Evolutionary conservation across 371 early-diverging fungal genomes (phyloP).

Genomic region (Rhizopus arrhizus): DNA sequence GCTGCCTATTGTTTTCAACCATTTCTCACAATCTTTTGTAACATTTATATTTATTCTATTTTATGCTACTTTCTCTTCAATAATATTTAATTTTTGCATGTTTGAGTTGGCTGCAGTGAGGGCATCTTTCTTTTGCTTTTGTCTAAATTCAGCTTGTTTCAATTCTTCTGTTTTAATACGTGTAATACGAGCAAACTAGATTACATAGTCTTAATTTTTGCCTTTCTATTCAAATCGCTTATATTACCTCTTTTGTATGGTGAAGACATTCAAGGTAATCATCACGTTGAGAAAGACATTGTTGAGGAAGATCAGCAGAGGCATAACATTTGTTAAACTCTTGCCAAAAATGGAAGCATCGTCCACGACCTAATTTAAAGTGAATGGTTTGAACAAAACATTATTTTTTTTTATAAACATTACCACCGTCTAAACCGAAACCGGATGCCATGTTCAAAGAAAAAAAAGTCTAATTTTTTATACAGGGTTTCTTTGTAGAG

Average conservation of each 20-base stretch:
- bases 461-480: constrained; percentile 9
- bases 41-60: neutral
- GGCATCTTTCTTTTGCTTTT: constrained; percentile 54
- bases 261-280: constrained; percentile 85
- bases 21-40: neutral
- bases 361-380: constrained; percentile 64
- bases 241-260: constrained; percentile 76
- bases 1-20: no score
- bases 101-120: constrained; percentile 61
- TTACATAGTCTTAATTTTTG: no score
- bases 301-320: constrained; percentile 67
- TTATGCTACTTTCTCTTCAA: constrained; percentile 40
- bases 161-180: constrained; percentile 61
- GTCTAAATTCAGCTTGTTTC: constrained; percentile 62
- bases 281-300: constrained; percentile 73
- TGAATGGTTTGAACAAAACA: neutral
- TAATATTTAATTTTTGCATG: constrained; percentile 59
- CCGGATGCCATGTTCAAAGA: constrained; percentile 48
- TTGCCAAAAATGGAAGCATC: constrained; percentile 85
- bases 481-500: neutral
- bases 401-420: neutral
- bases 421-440: constrained; percentile 54
- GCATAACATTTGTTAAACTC: constrained; percentile 86
- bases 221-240: no score
- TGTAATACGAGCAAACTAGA: constrained; percentile 59